These are phyloP conservation scores for Zoysia pacifica DNA, from an alignment of 176 grass and related monocot species.

Conservation along the genomic window DNA sequence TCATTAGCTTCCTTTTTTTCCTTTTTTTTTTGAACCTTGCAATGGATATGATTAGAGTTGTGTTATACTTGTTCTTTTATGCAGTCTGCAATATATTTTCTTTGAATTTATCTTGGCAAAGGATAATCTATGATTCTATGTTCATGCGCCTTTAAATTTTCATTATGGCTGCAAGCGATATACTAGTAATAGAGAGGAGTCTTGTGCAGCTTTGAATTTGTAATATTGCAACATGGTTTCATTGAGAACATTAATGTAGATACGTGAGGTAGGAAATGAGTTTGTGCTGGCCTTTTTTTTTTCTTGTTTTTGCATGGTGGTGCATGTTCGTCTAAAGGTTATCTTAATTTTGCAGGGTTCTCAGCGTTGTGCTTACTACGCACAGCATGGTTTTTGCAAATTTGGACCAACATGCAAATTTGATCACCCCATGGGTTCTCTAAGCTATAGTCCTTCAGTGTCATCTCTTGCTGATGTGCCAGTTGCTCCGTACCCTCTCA, in stretches of 20 bases:
- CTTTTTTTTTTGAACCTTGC: slow-evolving; percentile 24
- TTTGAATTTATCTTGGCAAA: not conserved
- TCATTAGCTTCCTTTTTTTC: slow-evolving; percentile 30
- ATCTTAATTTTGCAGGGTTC: slow-evolving; percentile 55
- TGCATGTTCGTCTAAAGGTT: slow-evolving; percentile 19
- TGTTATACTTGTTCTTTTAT: not conserved
- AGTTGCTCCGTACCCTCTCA: slow-evolving; percentile 54
- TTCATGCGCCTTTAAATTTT: slow-evolving; percentile 26
- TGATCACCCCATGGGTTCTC: slow-evolving; percentile 67
- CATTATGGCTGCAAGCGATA: slow-evolving; percentile 26
- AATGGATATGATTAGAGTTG: not conserved
- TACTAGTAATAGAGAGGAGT: not conserved
- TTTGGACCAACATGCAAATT: slow-evolving; percentile 79
- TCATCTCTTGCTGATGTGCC: slow-evolving; percentile 64
- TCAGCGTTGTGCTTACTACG: slow-evolving; percentile 68
- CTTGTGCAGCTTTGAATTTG: slow-evolving; percentile 5
- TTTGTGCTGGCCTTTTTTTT: not conserved
- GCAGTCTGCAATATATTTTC: not conserved
- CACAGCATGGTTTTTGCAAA: slow-evolving; percentile 72
- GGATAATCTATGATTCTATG: not conserved
- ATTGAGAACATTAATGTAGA: slow-evolving; percentile 18
- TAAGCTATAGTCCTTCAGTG: slow-evolving; percentile 56
- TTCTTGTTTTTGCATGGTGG: slow-evolving; percentile 17
- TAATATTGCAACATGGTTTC: slow-evolving; percentile 9
- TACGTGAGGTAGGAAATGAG: slow-evolving; percentile 5